Evolutionary conservation across 163 green algal genomes (phyloP), one percentile per base, ranked within the genome.

Genomic region (Scenedesmus sp.): DNA sequence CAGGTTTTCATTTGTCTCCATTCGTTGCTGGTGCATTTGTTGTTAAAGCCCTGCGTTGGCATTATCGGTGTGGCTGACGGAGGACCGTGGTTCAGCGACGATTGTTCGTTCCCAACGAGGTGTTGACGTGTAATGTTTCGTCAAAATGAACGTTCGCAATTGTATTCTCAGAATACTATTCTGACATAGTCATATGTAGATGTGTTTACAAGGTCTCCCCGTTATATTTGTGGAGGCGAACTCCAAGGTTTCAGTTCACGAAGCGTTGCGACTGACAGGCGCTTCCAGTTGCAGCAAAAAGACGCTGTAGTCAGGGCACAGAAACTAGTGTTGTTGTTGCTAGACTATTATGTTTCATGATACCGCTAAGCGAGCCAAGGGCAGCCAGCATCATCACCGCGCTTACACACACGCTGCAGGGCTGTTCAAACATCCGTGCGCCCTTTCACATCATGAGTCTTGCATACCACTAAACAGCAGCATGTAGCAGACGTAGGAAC

Each of bases 231-330:
- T 79, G 34, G 34, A 46, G 34, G 34, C 23, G 6, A 13, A 52
- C 70, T 79, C 70, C 70, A 79, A 79, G 23, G 70, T 79, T 79
- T 3, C 23, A 52, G 23, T 79, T 79, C 5, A 52, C 66, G 4
- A 18, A 79, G 70, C 70, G 70, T 79, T 79, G 70, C 70, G 70
- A 52, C 12, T 86, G 81, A 66, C 34, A n/a, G 81, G 60, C 81
- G 54, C 23, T 6, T 66, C 81, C 54, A 86, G 81, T 60, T 60
- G 81, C 81, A 66, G 55, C 34, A 2, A 86, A 20, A 26, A 4
- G 81, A 46, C 34, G 34, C 77, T 60, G 15, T 52, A 52, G 6
- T 23, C 23, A 79, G 2, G 2, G 1, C 23, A 15, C 70, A 76
- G 7, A 6, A 79, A 79, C 66, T 76, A 5, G 10, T 8, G 46